These are phyloP conservation scores for Pachysandra terminalis DNA, from an alignment of 164 flowering plant genomes.

Conservation along the genomic window DNA sequence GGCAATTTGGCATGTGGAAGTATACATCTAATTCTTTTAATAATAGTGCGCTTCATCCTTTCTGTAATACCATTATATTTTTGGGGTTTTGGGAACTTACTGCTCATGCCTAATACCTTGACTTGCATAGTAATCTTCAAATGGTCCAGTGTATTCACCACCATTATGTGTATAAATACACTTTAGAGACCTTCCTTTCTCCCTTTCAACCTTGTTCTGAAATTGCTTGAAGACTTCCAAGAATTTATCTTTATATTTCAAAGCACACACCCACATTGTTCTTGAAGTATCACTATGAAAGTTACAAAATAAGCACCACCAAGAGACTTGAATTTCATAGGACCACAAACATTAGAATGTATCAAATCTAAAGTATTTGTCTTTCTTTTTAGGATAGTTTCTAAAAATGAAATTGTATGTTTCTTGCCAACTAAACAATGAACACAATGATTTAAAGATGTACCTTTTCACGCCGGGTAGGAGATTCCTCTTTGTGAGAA, in stretches of 20 bases:
- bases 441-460: too few species aligned
- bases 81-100: not conserved
- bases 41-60: not conserved
- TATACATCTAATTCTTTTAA: not conserved
- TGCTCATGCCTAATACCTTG: not conserved
- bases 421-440: too few species aligned
- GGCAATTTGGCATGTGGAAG: not conserved
- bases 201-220: not conserved
- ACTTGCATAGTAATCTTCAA: too few species aligned
- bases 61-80: not conserved
- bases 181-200: not conserved
- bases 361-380: too few species aligned
- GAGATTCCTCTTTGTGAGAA: too few species aligned
- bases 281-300: not conserved
- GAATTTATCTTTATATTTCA: not conserved
- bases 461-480: too few species aligned
- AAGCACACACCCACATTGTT: not conserved
- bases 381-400: too few species aligned
- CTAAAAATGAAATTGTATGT: too few species aligned
- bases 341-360: too few species aligned
- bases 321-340: too few species aligned
- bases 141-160: not conserved
- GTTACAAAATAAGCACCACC: not conserved
- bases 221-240: not conserved
- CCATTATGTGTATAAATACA: not conserved